Evolutionary conservation across 257 asterid species (phyloP).

Genomic region (Solanum peruvianum): DNA sequence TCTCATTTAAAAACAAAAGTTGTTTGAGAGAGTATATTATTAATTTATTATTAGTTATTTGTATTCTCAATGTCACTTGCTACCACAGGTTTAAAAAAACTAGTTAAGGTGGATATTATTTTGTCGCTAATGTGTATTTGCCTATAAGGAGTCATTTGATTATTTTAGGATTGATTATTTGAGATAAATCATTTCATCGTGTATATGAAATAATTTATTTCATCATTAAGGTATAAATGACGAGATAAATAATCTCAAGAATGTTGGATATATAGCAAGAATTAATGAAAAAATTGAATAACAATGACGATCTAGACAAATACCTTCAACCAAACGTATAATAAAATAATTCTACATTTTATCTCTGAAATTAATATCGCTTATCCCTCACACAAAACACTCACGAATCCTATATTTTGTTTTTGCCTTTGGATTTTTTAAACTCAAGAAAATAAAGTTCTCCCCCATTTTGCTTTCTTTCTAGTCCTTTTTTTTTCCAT

Average conservation of each 20-base stretch:
- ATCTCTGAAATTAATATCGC: too few species aligned
- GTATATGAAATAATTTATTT: too few species aligned
- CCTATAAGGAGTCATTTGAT: background rate
- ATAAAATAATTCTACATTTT: too few species aligned
- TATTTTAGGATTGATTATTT: too few species aligned
- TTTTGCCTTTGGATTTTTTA: background rate
- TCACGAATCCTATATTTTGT: background rate
- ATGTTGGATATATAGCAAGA: too few species aligned
- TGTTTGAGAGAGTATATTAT: background rate
- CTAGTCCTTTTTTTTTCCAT: background rate
- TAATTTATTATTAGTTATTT: too few species aligned
- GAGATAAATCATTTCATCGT: background rate
- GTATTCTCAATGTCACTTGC: background rate
- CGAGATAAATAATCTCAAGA: background rate
- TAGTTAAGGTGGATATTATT: background rate
- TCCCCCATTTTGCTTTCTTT: constrained; percentile 21
- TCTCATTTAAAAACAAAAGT: too few species aligned
- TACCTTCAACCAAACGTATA: background rate
- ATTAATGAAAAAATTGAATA: too few species aligned
- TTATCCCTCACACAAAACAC: too few species aligned
- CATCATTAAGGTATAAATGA: too few species aligned
- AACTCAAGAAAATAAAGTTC: background rate
- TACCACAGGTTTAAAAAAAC: background rate
- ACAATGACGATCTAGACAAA: too few species aligned
- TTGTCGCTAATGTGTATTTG: background rate